A percentile compares a stretch with the other conserved stretches of the same genome.
phyloP scores from a whole-genome alignment of 768 basidiomycete genomes.

The Tylopilus sp. region DNA sequence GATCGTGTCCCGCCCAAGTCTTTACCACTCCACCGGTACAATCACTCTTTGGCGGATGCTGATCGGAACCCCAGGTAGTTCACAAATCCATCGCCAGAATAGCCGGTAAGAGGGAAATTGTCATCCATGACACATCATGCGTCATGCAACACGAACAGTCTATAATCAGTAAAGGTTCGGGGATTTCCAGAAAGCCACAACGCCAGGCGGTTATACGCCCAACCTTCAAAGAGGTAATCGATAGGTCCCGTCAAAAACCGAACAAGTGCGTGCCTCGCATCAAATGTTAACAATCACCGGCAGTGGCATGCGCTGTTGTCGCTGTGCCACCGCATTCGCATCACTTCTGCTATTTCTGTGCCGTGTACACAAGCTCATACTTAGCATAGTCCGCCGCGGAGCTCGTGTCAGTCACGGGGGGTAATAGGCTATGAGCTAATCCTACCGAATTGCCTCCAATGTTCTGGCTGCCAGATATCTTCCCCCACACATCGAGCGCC shows the following conservation, averaged over 20 bases:
- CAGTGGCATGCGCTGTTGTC: slow-evolving; percentile 14
- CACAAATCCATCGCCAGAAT: slow-evolving; percentile 1
- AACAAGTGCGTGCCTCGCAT: slow-evolving; percentile 26
- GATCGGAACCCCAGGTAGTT: slow-evolving; percentile 21
- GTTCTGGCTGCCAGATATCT: slow-evolving; percentile 6
- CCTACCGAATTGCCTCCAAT: slow-evolving; percentile 16
- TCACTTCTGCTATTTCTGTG: slow-evolving; percentile 25
- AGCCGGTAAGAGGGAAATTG: slow-evolving; percentile 12
- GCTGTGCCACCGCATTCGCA: slow-evolving; percentile 22
- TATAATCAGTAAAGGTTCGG: slow-evolving; percentile 9
- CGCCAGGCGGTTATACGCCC: slow-evolving; percentile 8
- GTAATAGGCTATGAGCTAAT: background rate
- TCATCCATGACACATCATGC: slow-evolving; percentile 9
- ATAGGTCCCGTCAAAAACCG: slow-evolving; percentile 22
- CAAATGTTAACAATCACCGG: slow-evolving; percentile 30
- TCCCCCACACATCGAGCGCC: slow-evolving; percentile 17
- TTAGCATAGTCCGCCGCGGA: slow-evolving; percentile 1
- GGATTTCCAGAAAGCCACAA: slow-evolving; percentile 6
- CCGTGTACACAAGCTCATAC: slow-evolving; percentile 23
- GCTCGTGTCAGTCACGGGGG: background rate
- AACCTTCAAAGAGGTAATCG: slow-evolving; percentile 8
- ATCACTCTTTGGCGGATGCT: slow-evolving; percentile 21
- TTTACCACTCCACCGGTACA: slow-evolving; percentile 1
- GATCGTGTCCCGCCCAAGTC: background rate
- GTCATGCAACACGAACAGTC: slow-evolving; percentile 5